A percentile compares a stretch with the other conserved stretches of the same genome.
Evolutionary conservation across 129 eudicot genomes (phyloP).

Genomic region (Lonicera japonica): DNA sequence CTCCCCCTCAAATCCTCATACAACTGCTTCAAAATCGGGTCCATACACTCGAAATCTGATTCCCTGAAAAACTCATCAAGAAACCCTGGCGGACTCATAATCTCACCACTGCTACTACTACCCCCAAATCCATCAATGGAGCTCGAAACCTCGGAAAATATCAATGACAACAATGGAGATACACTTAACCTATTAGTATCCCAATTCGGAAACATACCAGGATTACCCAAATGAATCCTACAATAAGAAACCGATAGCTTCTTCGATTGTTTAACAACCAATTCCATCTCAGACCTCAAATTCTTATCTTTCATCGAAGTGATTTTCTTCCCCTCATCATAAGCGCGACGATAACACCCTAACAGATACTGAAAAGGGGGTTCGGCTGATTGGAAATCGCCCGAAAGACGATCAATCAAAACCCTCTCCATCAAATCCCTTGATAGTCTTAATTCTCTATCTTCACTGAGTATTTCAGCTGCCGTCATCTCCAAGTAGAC

Average conservation of each 20-base stretch:
- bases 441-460: conserved; percentile 50
- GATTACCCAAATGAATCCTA: conserved; percentile 81
- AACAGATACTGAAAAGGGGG: conserved; percentile 68
- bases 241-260: conserved; percentile 61
- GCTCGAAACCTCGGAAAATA: conserved; percentile 69
- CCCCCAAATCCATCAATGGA: conserved; percentile 65
- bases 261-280: conserved; percentile 65
- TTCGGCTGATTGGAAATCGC: conserved; percentile 53
- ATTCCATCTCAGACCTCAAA: conserved; percentile 66
- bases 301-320: conserved; percentile 63
- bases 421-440: conserved; percentile 74
- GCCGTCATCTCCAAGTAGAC: conserved; percentile 88
- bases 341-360: conserved; percentile 59
- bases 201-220: conserved; percentile 70
- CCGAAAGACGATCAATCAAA: conserved; percentile 76
- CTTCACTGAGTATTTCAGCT: conserved; percentile 85
- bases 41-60: conserved; percentile 77
- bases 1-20: conserved; percentile 90
- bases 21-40: conserved; percentile 72
- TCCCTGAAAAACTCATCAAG: conserved; percentile 76
- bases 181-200: conserved; percentile 25
- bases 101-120: conserved; percentile 22
- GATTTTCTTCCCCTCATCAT: conserved; percentile 74
- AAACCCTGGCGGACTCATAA: conserved; percentile 72
- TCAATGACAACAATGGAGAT: conserved; percentile 67